Percentiles rank a stretch among this genome's conserved stretches.
Evolutionary conservation across 352 stramenopile genomes (phyloP).

Genomic region (Phytophthora sp.): DNA sequence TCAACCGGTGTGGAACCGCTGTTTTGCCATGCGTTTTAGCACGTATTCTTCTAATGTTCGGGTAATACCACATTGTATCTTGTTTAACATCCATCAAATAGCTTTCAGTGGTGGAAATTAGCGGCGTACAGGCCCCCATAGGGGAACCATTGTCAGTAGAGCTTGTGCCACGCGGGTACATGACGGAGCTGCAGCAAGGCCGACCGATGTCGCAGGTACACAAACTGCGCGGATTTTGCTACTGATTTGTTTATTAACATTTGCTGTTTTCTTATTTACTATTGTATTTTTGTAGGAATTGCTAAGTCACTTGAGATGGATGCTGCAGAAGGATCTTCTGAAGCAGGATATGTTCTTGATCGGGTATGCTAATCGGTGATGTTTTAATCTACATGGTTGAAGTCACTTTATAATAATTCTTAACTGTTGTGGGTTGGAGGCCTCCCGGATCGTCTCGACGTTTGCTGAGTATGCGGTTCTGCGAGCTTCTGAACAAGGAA

Average conservation of each 20-base stretch:
- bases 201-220: slow-evolving; percentile 53
- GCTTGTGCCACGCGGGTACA: slow-evolving; percentile 67
- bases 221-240: not conserved
- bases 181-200: slow-evolving; percentile 40
- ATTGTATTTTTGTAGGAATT: slow-evolving; percentile 24
- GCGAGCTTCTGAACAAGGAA: slow-evolving; percentile 83
- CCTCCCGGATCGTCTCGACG: slow-evolving; percentile 77
- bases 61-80: not conserved
- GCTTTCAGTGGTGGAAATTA: slow-evolving; percentile 60
- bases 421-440: slow-evolving; percentile 22
- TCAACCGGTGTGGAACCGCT: slow-evolving; percentile 3
- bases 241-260: not conserved
- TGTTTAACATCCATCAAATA: too few relatives aligned
- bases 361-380: slow-evolving; percentile 54
- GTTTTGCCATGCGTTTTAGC: not conserved
- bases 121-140: slow-evolving; percentile 54
- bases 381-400: too few relatives aligned
- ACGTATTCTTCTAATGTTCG: not conserved
- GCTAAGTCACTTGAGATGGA: slow-evolving; percentile 83
- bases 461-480: slow-evolving; percentile 84
- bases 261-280: not conserved
- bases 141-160: slow-evolving; percentile 38
- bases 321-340: slow-evolving; percentile 85
- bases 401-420: not conserved
- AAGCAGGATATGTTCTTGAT: slow-evolving; percentile 91